Conservation (phyloP, 179 eudicot genomes). For the Carnegiea gigantea region DNA sequence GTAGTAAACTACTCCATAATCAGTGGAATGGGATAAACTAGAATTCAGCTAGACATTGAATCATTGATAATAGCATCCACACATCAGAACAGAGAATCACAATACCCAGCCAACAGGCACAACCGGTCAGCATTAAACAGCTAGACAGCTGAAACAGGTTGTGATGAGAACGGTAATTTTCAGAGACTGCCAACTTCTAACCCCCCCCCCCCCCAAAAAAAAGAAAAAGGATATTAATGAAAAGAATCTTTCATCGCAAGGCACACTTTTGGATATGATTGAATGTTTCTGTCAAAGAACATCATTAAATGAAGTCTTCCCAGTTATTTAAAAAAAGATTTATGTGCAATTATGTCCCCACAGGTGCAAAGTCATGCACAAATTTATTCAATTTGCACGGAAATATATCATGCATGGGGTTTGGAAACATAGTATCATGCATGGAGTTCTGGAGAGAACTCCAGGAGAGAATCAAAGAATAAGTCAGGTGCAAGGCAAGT, state of each 20-base stretch:
- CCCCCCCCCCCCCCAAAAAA: background rate
- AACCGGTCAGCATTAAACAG: background rate
- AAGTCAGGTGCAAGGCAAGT: constrained; percentile 37
- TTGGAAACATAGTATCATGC: constrained; percentile 10
- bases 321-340: background rate
- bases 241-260: background rate
- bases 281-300: background rate
- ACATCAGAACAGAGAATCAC: background rate
- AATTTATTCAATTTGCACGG: background rate
- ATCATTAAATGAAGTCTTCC: background rate
- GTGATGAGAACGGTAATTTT: background rate
- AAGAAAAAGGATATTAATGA: background rate
- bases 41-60: constrained; percentile 4
- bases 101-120: constrained; percentile 8
- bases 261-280: constrained; percentile 3
- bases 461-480: constrained; percentile 30
- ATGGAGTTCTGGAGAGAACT: background rate
- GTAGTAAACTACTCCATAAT: constrained; percentile 10
- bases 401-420: background rate
- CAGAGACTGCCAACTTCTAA: background rate
- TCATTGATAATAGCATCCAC: background rate
- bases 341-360: constrained; percentile 3
- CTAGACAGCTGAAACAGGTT: constrained; percentile 2
- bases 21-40: background rate
- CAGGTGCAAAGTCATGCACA: constrained; percentile 3